Conservation (phyloP, 805 yeast species). For the Suhomyces emberorum region DNA sequence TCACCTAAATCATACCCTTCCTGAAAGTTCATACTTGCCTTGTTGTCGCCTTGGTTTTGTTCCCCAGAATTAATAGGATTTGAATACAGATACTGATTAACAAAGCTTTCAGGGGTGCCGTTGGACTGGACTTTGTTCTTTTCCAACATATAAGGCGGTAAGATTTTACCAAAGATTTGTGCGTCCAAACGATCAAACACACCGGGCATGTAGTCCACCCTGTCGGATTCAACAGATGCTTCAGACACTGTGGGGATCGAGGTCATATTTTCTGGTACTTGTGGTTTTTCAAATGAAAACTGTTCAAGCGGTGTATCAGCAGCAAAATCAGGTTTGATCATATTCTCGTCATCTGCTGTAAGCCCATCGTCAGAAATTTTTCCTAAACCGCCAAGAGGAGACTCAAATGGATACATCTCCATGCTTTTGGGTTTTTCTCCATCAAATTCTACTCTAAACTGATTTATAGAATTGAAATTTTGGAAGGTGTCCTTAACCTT, state of each 20-base stretch:
- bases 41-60: no score
- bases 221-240: conserved; percentile 1
- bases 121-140: conserved; percentile 11
- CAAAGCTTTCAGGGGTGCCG: background rate
- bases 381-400: background rate
- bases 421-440: background rate
- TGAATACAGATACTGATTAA: background rate
- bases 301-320: background rate
- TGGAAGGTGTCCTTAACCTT: conserved; percentile 22
- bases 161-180: conserved; percentile 76
- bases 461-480: conserved; percentile 29
- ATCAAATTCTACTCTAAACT: background rate
- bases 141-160: conserved; percentile 80
- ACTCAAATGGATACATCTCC: conserved; percentile 1
- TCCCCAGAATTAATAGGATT: no score
- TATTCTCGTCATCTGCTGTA: background rate
- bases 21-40: no score
- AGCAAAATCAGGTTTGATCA: background rate
- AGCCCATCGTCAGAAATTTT: background rate
- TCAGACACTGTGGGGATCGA: background rate
- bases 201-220: conserved; percentile 62
- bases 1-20: no score
- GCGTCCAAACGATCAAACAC: conserved; percentile 82
- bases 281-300: background rate
- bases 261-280: background rate